These are phyloP conservation scores for Hygrophila difformis DNA, from an alignment of 257 asterid species.

Conservation along the genomic window DNA sequence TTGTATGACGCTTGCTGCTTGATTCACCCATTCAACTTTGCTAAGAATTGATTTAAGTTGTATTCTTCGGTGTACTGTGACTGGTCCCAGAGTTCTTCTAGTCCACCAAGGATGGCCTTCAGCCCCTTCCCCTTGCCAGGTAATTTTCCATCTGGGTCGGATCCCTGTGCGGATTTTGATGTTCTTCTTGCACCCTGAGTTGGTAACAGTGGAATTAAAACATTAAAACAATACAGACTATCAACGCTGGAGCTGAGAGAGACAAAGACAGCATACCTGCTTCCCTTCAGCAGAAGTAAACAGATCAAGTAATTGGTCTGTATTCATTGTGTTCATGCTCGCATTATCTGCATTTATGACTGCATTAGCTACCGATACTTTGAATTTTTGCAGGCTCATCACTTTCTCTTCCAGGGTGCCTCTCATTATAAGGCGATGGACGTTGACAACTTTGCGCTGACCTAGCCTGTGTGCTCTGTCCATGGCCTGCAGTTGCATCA, in stretches of 20 bases:
- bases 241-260: too few relatives aligned
- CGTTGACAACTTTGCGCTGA: slow-evolving; percentile 88
- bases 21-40: slow-evolving; percentile 68
- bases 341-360: slow-evolving; percentile 92
- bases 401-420: slow-evolving; percentile 99
- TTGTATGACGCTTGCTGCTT: background rate
- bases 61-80: slow-evolving; percentile 97
- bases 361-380: slow-evolving; percentile 88
- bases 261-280: slow-evolving; percentile 38
- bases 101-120: slow-evolving; percentile 83
- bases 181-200: slow-evolving; percentile 56
- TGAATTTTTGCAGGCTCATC: slow-evolving; percentile 98
- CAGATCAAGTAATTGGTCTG: slow-evolving; percentile 93
- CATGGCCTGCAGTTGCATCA: slow-evolving; percentile 71
- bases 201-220: too few relatives aligned
- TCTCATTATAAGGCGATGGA: slow-evolving; percentile 97
- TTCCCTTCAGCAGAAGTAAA: slow-evolving; percentile 79
- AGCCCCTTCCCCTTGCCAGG: slow-evolving; percentile 69
- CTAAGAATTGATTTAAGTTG: slow-evolving; percentile 70
- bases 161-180: slow-evolving; percentile 28
- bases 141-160: slow-evolving; percentile 43
- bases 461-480: slow-evolving; percentile 99
- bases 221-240: too few relatives aligned
- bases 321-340: slow-evolving; percentile 94
- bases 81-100: slow-evolving; percentile 99